These are phyloP conservation scores for Begonia fuchsioides DNA, from an alignment of 306 rosid species.

Conservation along the genomic window DNA sequence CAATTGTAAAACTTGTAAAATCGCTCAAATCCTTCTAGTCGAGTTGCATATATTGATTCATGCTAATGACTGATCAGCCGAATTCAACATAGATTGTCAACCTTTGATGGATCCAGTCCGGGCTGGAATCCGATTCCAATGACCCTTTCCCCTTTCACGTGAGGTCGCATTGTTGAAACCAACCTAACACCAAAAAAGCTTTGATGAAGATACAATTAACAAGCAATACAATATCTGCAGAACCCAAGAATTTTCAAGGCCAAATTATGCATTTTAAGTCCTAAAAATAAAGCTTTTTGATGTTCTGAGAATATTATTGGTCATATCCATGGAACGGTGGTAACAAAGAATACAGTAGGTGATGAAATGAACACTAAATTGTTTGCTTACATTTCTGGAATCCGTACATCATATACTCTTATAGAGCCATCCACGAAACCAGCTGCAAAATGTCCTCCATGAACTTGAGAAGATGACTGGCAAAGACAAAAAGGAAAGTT, in stretches of 20 bases:
- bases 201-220: neutral
- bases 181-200: slow-evolving; percentile 31
- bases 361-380: neutral
- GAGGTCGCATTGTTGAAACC: slow-evolving; percentile 60
- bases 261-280: too few relatives aligned
- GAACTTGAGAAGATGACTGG: slow-evolving; percentile 94
- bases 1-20: too few relatives aligned
- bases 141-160: slow-evolving; percentile 55
- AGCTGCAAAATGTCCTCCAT: slow-evolving; percentile 86
- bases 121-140: slow-evolving; percentile 97
- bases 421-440: slow-evolving; percentile 91
- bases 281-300: too few relatives aligned
- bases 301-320: too few relatives aligned
- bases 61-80: too few relatives aligned
- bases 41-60: too few relatives aligned
- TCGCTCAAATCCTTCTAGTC: too few relatives aligned
- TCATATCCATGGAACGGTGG: too few relatives aligned
- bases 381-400: slow-evolving; percentile 67
- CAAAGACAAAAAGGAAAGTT: slow-evolving; percentile 3
- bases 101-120: slow-evolving; percentile 92
- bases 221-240: too few relatives aligned
- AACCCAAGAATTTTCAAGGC: neutral
- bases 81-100: slow-evolving; percentile 3
- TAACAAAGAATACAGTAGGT: neutral
- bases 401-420: slow-evolving; percentile 71